Base-by-base conservation (phyloP, 169 alveolate species). In the Plasmodium reichenowi region DNA sequence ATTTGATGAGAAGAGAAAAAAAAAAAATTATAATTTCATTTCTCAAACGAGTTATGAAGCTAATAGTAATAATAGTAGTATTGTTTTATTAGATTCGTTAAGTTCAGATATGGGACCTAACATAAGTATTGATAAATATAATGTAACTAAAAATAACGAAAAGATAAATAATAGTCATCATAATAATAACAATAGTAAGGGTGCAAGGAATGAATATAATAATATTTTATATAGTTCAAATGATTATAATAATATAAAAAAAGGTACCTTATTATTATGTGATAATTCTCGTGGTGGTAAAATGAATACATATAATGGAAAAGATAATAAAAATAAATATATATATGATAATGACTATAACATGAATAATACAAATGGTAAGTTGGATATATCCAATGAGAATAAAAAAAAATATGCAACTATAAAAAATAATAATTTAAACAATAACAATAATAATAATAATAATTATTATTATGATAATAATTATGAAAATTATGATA, bases 41-140 rank as follows among this genome's bases (percentile, higher is more conserved):
- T 80, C 90, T n/a, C 90, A 80, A 80, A 80, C 90, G 6, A 80
- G 90, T 38, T 80, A 80, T 62, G 90, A 80, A 47, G 90, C 83
- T 67, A 80, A 80, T 63, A 80, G 90, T 68, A 80, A 80, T 45
- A 56, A 78, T 17, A 68, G 83, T 50, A 80, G 90, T 32, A 32
- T 32, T 32, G 47, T 68, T 10, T 50, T 80, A 52, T 74, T 80
- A 1, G 72, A 66, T 62, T 80, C 90, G 1, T 66, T 80, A 9
- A 68, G 85, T 68, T 80, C 90, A 0, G 90, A 80, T 48, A 54
- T 80, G 7, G 58, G 66, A 10, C 73, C 67, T 26, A 80, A 72
- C 20, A 26, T 71, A 22, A 80, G 90, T 29, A 64, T 80, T 22
- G 90, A 80, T 12, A 70, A 78, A 17, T 66, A 24, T 59, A 80